Evolutionary conservation across 495 filamentous ascomycete species (phyloP), one percentile per base, ranked within the genome.

Genomic region (Talaromyces liani): DNA sequence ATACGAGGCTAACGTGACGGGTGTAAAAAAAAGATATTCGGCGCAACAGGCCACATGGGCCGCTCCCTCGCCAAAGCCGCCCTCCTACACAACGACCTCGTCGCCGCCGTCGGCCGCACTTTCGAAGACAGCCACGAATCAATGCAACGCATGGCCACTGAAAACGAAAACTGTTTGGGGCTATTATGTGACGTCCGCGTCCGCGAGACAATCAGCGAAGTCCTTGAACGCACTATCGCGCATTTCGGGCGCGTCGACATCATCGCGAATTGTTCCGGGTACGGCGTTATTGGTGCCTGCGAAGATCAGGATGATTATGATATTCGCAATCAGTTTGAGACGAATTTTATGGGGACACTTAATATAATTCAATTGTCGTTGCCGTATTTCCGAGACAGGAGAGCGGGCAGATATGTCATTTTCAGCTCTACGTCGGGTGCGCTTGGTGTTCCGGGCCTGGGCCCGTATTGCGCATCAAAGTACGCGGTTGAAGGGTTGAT

Each of bases 271-370:
- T 97, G 89, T 74, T 89, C 89, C 33, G 90, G 89, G 36, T 95
- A 94, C 76, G 94, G 93, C 58, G 91, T 98, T 36, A 96, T 98
- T 67, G 93, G 91, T 31, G 88, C 93, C 2, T 97, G 92, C 76
- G 94, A 98, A 76, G 94, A 97, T 77, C 94, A 98, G 75, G 91
- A 96, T 75, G 91, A 94, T 68, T 87, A 90, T 72, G 93, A 98
- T 67, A 87, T 98, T 65, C 88, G 91, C 64, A 94, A 93, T 71
- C 93, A 98, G 73, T 97, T 98, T 75, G 90, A 93, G 75, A 97
- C 92, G 33, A 98, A 98, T 72, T 95, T 96, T 77, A 91, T 92
- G 74, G 94, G 94, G 61, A 93, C 91, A 0, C 71, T 97, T 64
- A 88, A 97, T 72, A 98, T 98, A 68, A 88, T 97, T 64, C 91